These are phyloP conservation scores for Kuraishia piskuri DNA, from an alignment of 805 yeast species.

Conservation along the genomic window DNA sequence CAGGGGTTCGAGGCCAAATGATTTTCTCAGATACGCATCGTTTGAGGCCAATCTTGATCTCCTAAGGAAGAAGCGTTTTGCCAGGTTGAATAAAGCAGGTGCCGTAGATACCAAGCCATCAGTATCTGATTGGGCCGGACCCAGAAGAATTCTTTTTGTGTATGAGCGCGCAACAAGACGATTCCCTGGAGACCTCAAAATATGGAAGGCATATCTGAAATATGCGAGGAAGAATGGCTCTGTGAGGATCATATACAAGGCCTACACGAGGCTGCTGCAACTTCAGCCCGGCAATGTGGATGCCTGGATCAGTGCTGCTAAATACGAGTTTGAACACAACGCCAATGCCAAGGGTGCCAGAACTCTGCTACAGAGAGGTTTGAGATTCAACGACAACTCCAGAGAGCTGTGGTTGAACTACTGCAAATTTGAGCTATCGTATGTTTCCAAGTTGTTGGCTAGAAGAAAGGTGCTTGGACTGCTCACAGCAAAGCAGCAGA, in stretches of 20 bases:
- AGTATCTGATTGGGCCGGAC: constrained; percentile 81
- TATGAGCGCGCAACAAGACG: constrained; percentile 76
- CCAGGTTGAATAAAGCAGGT: constrained; percentile 47
- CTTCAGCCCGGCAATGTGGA: constrained; percentile 86
- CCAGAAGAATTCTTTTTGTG: constrained; percentile 70
- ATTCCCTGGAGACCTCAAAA: constrained; percentile 65
- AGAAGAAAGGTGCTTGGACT: constrained; percentile 79
- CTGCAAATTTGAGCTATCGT: constrained; percentile 79
- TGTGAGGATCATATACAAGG: constrained; percentile 62
- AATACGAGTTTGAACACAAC: constrained; percentile 84
- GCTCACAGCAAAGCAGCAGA: constrained; percentile 64
- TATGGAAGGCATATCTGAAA: constrained; percentile 74
- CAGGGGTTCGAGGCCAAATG: constrained; percentile 71
- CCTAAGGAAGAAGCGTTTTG: constrained; percentile 62
- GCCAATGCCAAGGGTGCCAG: constrained; percentile 87
- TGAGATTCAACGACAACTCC: constrained; percentile 75
- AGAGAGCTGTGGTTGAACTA: constrained; percentile 75
- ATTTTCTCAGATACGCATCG: constrained; percentile 68
- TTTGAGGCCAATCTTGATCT: constrained; percentile 77
- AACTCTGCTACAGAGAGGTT: constrained; percentile 72
- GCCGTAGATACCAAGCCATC: constrained; percentile 54
- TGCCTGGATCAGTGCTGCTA: constrained; percentile 93
- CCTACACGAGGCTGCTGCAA: constrained; percentile 70
- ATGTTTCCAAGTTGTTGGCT: constrained; percentile 73
- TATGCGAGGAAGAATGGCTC: constrained; percentile 63